These are phyloP conservation scores for Lactarius vividus DNA, from an alignment of 768 basidiomycete species.

Conservation along the genomic window DNA sequence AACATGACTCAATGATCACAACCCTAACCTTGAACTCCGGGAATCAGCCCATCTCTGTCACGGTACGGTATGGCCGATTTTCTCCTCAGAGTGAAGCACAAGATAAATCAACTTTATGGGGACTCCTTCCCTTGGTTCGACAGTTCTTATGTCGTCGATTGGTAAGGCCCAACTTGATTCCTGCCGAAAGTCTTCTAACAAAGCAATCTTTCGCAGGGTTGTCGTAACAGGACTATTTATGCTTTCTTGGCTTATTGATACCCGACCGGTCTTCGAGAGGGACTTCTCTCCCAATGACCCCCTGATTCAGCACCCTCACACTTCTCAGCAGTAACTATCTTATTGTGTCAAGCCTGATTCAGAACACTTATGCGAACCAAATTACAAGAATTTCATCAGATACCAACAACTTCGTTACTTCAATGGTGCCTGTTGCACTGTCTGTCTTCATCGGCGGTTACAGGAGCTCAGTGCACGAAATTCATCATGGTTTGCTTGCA, in stretches of 20 bases:
- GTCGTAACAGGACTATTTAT: conserved; percentile 42
- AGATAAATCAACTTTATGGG: conserved; percentile 26
- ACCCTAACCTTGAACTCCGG: not conserved
- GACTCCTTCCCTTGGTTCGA: conserved; percentile 35
- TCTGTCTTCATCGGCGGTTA: conserved; percentile 39
- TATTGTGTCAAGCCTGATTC: not conserved
- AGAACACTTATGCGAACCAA: conserved; percentile 7
- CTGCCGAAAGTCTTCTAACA: not conserved
- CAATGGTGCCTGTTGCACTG: conserved; percentile 45
- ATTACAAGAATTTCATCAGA: conserved; percentile 46
- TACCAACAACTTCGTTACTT: conserved; percentile 47
- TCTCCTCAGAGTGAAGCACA: conserved; percentile 11
- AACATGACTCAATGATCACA: conserved; percentile 14
- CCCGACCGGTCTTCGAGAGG: conserved; percentile 33
- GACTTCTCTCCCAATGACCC: conserved; percentile 43
- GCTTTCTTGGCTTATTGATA: conserved; percentile 39
- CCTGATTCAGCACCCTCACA: conserved; percentile 42
- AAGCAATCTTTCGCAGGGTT: conserved; percentile 29
- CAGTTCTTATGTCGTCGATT: conserved; percentile 51
- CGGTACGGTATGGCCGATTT: conserved; percentile 18
- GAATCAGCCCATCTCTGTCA: too few relatives aligned
- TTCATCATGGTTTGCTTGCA: conserved; percentile 60
- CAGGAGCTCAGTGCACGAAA: conserved; percentile 46
- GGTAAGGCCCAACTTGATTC: conserved; percentile 37
- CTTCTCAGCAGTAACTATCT: conserved; percentile 16